phyloP scores from a whole-genome alignment of 176 grass and related monocot genomes.

The Carex myosuroides region DNA sequence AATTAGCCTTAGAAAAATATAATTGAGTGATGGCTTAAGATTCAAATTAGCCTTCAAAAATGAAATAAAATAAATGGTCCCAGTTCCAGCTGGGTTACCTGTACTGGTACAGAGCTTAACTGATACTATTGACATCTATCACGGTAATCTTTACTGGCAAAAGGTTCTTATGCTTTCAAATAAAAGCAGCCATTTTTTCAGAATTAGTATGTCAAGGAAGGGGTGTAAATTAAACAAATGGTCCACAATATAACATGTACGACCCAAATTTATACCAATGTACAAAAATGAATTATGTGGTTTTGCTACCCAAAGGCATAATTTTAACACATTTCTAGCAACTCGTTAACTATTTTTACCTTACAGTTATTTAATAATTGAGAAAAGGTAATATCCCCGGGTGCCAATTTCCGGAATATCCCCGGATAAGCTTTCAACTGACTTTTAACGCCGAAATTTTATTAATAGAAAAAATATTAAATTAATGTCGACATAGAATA shows the following conservation, averaged over 20 bases:
- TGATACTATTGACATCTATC: background rate
- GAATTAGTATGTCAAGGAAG: background rate
- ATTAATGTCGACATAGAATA: no score
- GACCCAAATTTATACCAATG: background rate
- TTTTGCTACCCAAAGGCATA: background rate
- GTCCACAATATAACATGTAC: background rate
- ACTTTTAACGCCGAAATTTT: no score
- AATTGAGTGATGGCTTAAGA: background rate
- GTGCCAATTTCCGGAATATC: no score
- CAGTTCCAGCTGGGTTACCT: background rate
- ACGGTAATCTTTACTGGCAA: background rate
- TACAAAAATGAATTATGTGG: background rate
- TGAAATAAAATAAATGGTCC: background rate
- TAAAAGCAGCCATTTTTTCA: background rate
- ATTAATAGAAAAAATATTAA: no score
- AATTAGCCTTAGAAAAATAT: background rate
- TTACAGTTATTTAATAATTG: background rate
- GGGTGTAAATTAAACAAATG: no score
- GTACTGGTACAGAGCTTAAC: conserved; percentile 10
- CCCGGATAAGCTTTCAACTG: no score
- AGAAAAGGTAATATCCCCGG: no score
- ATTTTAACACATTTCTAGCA: background rate
- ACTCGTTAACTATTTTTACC: background rate
- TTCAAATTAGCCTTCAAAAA: background rate
- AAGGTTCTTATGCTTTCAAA: background rate